phyloP scores from a whole-genome alignment of 352 stramenopile genomes.

The Pythium guiyangense region DNA sequence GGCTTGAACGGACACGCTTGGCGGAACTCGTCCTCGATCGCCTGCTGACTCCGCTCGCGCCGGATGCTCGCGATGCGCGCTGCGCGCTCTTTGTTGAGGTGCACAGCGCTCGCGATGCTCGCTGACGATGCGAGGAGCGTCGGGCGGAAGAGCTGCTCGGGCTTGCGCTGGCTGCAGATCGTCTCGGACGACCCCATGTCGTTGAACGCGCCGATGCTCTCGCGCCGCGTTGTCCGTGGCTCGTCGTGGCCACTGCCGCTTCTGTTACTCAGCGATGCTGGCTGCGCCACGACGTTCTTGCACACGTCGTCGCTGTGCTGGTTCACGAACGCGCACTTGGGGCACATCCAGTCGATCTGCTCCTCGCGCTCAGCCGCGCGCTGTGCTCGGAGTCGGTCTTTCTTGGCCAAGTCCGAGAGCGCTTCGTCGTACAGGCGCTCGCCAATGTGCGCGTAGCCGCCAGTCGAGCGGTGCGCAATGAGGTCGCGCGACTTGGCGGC shows the following conservation, averaged over 20 bases:
- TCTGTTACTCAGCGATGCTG: not conserved
- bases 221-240: slow-evolving; percentile 1
- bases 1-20: slow-evolving; percentile 65
- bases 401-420: slow-evolving; percentile 59
- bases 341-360: slow-evolving; percentile 73
- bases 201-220: slow-evolving; percentile 20
- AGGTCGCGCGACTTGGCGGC: slow-evolving; percentile 58
- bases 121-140: slow-evolving; percentile 42
- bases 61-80: slow-evolving; percentile 27
- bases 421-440: slow-evolving; percentile 75
- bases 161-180: slow-evolving; percentile 53
- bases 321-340: slow-evolving; percentile 71
- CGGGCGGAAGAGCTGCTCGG: slow-evolving; percentile 59
- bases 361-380: slow-evolving; percentile 36
- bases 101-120: slow-evolving; percentile 17
- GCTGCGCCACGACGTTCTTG: slow-evolving; percentile 41
- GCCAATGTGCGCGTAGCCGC: slow-evolving; percentile 59
- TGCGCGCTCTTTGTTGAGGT: slow-evolving; percentile 37
- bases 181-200: slow-evolving; percentile 17
- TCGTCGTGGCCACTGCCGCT: not conserved
- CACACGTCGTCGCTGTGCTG: slow-evolving; percentile 47
- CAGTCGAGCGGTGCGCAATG: slow-evolving; percentile 41
- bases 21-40: slow-evolving; percentile 61
- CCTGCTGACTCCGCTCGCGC: slow-evolving; percentile 45
- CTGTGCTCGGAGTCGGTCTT: slow-evolving; percentile 39